Percentiles rank a stretch among this genome's conserved stretches.
phyloP scores from a whole-genome alignment of 2,329 filamentous ascomycete genomes.

The Fusarium cyanostomum region DNA sequence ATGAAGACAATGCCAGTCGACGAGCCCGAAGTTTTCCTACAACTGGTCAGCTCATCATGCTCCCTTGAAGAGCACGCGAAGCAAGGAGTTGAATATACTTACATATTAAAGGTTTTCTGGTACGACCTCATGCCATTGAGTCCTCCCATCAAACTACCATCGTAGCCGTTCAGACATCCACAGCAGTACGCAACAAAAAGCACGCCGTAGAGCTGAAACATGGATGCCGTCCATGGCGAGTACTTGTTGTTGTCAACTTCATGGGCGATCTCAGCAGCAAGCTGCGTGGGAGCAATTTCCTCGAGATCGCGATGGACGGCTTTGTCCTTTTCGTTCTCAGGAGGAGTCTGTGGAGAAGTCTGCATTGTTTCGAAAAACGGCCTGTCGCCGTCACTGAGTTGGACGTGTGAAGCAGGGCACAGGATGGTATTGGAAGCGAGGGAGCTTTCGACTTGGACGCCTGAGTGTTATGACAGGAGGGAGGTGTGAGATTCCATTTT shows the following conservation, averaged over 20 bases:
- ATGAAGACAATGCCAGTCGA: slow-evolving; percentile 49
- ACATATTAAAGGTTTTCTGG: slow-evolving; percentile 34
- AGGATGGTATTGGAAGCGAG: too few species aligned
- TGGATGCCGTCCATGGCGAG: slow-evolving; percentile 59
- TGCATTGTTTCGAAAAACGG: too few species aligned
- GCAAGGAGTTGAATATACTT: background rate
- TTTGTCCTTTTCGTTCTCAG: slow-evolving; percentile 11
- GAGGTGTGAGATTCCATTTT: too few species aligned
- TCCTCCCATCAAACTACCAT: slow-evolving; percentile 39
- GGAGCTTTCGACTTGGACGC: too few species aligned
- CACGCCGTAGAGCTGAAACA: slow-evolving; percentile 62
- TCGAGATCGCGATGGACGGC: slow-evolving; percentile 6
- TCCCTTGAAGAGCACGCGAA: background rate
- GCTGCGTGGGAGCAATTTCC: slow-evolving; percentile 15
- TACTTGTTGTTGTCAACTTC: slow-evolving; percentile 50
- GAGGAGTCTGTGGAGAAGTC: background rate
- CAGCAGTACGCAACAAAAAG: slow-evolving; percentile 61
- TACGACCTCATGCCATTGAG: slow-evolving; percentile 43
- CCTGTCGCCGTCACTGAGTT: too few species aligned
- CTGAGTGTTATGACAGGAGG: too few species aligned
- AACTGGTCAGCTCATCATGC: too few species aligned
- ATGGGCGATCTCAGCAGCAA: slow-evolving; percentile 53
- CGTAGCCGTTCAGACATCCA: slow-evolving; percentile 54
- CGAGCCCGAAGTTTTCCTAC: slow-evolving; percentile 25
- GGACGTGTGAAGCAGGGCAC: too few species aligned